Evolutionary conservation across 2,329 filamentous ascomycete species (phyloP).

Genomic region (Diaporthe citri): DNA sequence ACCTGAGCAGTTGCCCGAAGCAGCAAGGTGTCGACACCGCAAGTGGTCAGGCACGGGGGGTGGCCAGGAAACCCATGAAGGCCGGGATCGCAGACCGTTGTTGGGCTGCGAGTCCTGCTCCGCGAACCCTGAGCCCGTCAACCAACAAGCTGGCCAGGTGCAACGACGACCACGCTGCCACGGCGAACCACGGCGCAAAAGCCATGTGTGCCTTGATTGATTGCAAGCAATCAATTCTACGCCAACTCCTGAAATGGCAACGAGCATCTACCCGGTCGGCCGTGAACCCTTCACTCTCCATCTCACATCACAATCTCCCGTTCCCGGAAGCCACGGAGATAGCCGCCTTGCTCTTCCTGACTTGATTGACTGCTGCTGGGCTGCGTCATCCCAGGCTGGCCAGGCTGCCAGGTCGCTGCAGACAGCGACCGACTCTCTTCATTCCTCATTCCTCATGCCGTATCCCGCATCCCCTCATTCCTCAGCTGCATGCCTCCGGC

Average conservation of each 20-base stretch:
- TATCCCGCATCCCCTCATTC: constrained; percentile 4
- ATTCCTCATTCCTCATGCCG: constrained; percentile 12
- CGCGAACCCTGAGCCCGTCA: constrained; percentile 7
- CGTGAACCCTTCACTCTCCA: constrained; percentile 24
- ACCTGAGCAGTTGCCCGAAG: constrained; percentile 26
- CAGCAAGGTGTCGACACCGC: neutral
- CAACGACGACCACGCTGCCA: neutral
- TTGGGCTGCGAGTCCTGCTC: constrained; percentile 14
- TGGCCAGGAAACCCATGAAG: constrained; percentile 17
- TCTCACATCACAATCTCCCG: constrained; percentile 33
- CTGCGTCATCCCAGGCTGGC: constrained; percentile 17
- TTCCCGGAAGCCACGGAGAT: constrained; percentile 20
- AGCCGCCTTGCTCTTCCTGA: neutral
- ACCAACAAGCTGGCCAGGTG: neutral
- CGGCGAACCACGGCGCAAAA: constrained; percentile 2
- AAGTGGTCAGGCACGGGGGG: neutral
- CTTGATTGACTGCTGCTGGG: neutral
- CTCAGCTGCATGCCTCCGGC: constrained; percentile 12
- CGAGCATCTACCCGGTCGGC: constrained; percentile 34
- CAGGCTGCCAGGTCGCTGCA: neutral
- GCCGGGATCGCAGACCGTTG: neutral
- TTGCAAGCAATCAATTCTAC: neutral
- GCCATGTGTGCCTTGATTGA: constrained; percentile 14
- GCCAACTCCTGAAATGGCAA: neutral
- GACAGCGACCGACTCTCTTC: neutral